Evolutionary conservation across 768 basidiomycete genomes (phyloP).

Genomic region (Rossbeevera mucosa): DNA sequence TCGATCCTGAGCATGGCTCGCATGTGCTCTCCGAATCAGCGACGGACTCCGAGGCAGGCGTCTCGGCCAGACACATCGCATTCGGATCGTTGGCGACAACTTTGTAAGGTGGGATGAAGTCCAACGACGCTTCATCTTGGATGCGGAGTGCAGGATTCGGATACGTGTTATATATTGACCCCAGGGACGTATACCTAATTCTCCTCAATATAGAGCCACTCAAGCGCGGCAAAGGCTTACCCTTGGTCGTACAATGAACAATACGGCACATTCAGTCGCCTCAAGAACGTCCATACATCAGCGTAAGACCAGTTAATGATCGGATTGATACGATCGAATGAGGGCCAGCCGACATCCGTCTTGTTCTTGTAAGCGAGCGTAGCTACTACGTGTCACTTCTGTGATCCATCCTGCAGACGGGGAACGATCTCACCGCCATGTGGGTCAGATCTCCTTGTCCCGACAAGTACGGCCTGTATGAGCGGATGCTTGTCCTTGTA

Average conservation of each 20-base stretch:
- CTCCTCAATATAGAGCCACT: not conserved
- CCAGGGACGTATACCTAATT: constrained; percentile 91
- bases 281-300: constrained; percentile 87
- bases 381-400: constrained; percentile 38
- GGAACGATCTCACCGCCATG: constrained; percentile 75
- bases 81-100: constrained; percentile 19
- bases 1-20: constrained; percentile 8
- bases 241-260: constrained; percentile 90
- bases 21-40: constrained; percentile 16
- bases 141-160: constrained; percentile 78
- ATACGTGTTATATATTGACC: constrained; percentile 91
- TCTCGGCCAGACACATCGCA: constrained; percentile 15
- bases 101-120: constrained; percentile 16
- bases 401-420: not conserved
- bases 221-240: constrained; percentile 38
- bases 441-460: constrained; percentile 85
- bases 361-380: constrained; percentile 66
- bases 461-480: constrained; percentile 81
- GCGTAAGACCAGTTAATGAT: constrained; percentile 93
- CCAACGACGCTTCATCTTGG: constrained; percentile 7
- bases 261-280: constrained; percentile 71
- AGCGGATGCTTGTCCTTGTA: constrained; percentile 67
- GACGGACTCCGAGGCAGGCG: not conserved
- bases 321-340: constrained; percentile 87
- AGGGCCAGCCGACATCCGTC: constrained; percentile 89